phyloP scores from a whole-genome alignment of 2,329 filamentous ascomycete species.

The Alternaria triticimaculans region DNA sequence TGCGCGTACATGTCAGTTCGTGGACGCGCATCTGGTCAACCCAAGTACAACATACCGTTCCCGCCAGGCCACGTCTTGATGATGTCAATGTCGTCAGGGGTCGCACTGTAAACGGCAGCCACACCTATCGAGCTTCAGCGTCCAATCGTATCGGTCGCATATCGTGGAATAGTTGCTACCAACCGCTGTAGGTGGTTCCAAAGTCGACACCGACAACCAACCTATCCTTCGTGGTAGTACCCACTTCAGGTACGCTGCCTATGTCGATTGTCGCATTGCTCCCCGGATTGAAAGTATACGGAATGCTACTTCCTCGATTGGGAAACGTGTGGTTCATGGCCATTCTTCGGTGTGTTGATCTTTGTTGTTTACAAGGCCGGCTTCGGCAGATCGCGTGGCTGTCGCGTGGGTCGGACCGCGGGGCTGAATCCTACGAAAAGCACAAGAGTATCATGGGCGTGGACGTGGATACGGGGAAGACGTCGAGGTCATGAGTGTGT shows the following conservation, averaged over 20 bases:
- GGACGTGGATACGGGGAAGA: constrained; percentile 8
- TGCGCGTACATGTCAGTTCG: constrained; percentile 22
- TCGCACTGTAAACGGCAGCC: constrained; percentile 75
- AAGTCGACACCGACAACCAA: constrained; percentile 82
- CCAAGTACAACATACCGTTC: constrained; percentile 60
- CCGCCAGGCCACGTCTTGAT: constrained; percentile 84
- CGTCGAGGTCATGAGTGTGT: constrained; percentile 36
- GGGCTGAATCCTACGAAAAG: constrained; percentile 16
- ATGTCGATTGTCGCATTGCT: constrained; percentile 30
- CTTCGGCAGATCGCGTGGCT: constrained; percentile 3
- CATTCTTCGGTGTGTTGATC: neutral
- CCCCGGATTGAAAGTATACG: constrained; percentile 40
- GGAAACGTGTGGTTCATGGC: constrained; percentile 33
- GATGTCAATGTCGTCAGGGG: constrained; percentile 80
- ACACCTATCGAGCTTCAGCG: constrained; percentile 57
- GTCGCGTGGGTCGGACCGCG: constrained; percentile 24
- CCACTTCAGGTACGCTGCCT: constrained; percentile 16
- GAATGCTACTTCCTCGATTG: constrained; percentile 37
- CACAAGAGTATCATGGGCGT: constrained; percentile 8
- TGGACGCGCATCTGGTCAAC: neutral
- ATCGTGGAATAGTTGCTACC: constrained; percentile 4
- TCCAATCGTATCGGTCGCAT: neutral
- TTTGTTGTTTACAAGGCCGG: constrained; percentile 4
- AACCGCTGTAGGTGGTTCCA: constrained; percentile 82
- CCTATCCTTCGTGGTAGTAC: constrained; percentile 58